Percentiles rank a stretch among this genome's conserved stretches.
Evolutionary conservation across 805 yeast species (phyloP).

Genomic region (Candida xiaguanensis): DNA sequence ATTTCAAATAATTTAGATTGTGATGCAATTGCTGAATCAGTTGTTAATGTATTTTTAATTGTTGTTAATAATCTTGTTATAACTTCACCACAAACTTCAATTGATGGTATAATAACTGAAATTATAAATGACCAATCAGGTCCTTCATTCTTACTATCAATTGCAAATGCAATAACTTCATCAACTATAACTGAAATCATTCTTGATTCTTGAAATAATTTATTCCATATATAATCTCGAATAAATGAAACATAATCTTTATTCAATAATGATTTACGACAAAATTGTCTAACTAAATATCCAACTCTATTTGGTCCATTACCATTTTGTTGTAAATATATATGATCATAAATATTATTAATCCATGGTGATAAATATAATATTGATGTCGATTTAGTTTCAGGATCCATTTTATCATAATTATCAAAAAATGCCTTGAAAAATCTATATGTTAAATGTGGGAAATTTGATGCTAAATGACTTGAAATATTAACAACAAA

Average conservation of each 20-base stretch:
- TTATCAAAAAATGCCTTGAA: constrained; percentile 46
- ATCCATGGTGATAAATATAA: constrained; percentile 72
- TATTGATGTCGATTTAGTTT: constrained; percentile 39
- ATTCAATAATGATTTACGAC: constrained; percentile 52
- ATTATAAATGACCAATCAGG: constrained; percentile 63
- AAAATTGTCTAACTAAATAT: constrained; percentile 57
- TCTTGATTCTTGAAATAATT: constrained; percentile 57
- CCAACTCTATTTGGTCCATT: constrained; percentile 60
- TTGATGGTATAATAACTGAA: constrained; percentile 66
- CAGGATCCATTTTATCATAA: constrained; percentile 35
- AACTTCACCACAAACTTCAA: constrained; percentile 67
- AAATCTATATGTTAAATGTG: constrained; percentile 59
- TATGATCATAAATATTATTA: constrained; percentile 55
- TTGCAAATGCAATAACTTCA: constrained; percentile 69
- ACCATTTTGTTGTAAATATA: constrained; percentile 51
- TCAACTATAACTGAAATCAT: constrained; percentile 59
- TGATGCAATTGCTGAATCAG: constrained; percentile 35
- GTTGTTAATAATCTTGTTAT: constrained; percentile 54
- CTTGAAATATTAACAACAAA: constrained; percentile 57
- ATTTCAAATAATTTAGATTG: constrained; percentile 65
- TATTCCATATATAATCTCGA: constrained; percentile 63
- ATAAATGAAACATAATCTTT: constrained; percentile 49
- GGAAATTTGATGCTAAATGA: constrained; percentile 52
- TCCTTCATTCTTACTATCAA: constrained; percentile 76
- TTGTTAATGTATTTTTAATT: constrained; percentile 47